Conservation (phyloP, 495 filamentous ascomycete species). For the Aspergillus ellipticus region DNA sequence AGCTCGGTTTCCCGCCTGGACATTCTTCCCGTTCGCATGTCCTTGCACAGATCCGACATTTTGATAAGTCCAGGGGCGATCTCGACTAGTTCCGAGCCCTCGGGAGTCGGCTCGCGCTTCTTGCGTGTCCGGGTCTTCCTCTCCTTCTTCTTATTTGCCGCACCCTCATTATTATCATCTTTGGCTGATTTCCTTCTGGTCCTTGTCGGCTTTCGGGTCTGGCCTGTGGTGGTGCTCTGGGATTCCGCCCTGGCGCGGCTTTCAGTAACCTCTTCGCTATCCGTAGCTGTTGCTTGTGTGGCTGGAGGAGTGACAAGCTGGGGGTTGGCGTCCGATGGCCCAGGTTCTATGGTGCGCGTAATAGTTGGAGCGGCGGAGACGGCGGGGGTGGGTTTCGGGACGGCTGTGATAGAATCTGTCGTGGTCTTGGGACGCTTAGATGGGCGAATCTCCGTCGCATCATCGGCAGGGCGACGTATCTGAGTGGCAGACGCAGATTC, state of each 20-base stretch:
- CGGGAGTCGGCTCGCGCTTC: conserved; percentile 62
- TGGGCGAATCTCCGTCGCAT: conserved; percentile 18
- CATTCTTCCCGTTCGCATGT: conserved; percentile 72
- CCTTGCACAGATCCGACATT: conserved; percentile 80
- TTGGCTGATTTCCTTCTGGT: conserved; percentile 27
- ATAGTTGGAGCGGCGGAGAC: not conserved
- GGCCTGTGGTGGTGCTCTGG: conserved; percentile 2
- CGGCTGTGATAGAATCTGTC: conserved; percentile 3
- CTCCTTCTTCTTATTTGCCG: conserved; percentile 19
- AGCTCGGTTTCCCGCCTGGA: conserved; percentile 66
- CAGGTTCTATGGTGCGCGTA: not conserved
- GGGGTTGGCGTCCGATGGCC: not conserved
- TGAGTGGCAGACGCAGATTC: not conserved
- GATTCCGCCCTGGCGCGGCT: conserved; percentile 16
- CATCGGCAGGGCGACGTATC: conserved; percentile 1
- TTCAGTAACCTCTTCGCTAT: conserved; percentile 18
- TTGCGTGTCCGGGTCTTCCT: conserved; percentile 33
- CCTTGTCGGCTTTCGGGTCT: conserved; percentile 17
- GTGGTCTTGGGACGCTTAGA: conserved; percentile 20
- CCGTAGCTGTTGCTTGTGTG: conserved; percentile 21
- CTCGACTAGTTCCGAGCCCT: conserved; percentile 67
- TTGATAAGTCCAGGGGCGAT: conserved; percentile 67
- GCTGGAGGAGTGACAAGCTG: conserved; percentile 19
- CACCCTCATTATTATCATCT: conserved; percentile 19
- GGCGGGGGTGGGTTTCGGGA: not conserved